phyloP scores from a whole-genome alignment of 768 basidiomycete genomes.

The Suillus decipiens region DNA sequence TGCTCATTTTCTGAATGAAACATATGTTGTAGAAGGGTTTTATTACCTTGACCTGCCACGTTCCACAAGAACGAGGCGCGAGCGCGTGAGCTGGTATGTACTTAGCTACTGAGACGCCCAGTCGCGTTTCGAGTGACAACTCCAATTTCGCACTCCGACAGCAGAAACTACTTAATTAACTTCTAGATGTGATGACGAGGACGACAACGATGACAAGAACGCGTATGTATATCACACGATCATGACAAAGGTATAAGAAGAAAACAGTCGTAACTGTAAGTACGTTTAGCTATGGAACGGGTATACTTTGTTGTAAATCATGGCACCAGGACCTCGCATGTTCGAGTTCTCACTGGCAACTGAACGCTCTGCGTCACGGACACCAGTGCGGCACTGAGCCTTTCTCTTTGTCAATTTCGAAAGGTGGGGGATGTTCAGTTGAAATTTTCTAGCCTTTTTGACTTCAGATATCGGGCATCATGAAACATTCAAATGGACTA shows the following conservation, averaged over 20 bases:
- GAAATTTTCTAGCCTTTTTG: neutral
- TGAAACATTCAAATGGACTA: neutral
- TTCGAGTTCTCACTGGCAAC: neutral
- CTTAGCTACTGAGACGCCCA: conserved; percentile 1
- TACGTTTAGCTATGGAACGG: neutral
- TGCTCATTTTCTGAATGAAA: conserved; percentile 6
- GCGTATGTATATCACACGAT: neutral
- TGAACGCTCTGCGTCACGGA: neutral
- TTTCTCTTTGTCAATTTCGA: neutral
- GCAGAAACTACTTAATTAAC: neutral
- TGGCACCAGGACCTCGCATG: too few species aligned
- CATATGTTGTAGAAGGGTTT: conserved; percentile 1
- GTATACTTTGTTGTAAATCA: neutral
- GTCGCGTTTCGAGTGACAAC: conserved; percentile 4
- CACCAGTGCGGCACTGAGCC: neutral
- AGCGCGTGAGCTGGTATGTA: conserved; percentile 17
- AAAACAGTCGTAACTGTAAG: neutral
- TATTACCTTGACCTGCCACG: conserved; percentile 15
- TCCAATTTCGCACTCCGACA: conserved; percentile 5
- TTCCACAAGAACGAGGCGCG: conserved; percentile 21
- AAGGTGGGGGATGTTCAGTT: neutral
- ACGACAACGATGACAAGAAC: neutral
- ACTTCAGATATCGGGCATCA: neutral
- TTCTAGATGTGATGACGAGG: neutral
- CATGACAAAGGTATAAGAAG: neutral